Base-by-base conservation (phyloP, 2,329 filamentous ascomycete genomes). In the Parascedosporium putredinis region DNA sequence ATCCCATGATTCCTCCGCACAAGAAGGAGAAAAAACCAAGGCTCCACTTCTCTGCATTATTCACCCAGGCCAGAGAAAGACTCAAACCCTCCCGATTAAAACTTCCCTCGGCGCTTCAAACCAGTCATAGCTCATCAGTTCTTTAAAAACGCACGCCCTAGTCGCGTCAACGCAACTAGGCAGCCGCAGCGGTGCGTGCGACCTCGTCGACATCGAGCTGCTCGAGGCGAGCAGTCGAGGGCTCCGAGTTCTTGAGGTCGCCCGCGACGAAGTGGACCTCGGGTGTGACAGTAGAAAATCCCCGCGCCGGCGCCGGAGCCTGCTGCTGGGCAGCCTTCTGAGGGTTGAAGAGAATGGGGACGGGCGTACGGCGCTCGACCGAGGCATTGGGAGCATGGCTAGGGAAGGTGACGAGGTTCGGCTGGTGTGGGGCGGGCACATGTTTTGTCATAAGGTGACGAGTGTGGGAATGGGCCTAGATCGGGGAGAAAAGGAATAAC, bases 321-420 rank as follows among this genome's bases (percentile, higher is more conserved):
- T 22, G 44, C 18, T n/a, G 44, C 16, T 38, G 22, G 4, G 25
- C 12, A 3, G 25, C 9, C 8, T 8, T 31, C 25, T 34, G 18
- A 27, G 47, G 47, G 40, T 44, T 50, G 20, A 50, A 50, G 34
- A 50, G 36, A 23, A 50, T 44, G 38, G 47, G 47, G 40, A 50
- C 47, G 18, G 47, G 47, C 6, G 47, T 50, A 22, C 47, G 47
- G 18, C 47, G 47, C 22, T 31, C 47, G n/a, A 42, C 23, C 9
- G 38, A 31, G 38, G 36, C 22, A n/a, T 3, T 24, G 38, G 22
- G 23, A 31, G 38, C 40, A 12, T 34, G 25, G 18, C 36, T 43
- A 10, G 47, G 47, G 25, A 50, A 24, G 16, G 10, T 44, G 38
- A 50, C 25, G 29, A 29, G 38, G 29, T 43, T 43, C n/a, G 47